Evolutionary conservation across 768 basidiomycete species (phyloP).

Genomic region (Pisolithus sp.): DNA sequence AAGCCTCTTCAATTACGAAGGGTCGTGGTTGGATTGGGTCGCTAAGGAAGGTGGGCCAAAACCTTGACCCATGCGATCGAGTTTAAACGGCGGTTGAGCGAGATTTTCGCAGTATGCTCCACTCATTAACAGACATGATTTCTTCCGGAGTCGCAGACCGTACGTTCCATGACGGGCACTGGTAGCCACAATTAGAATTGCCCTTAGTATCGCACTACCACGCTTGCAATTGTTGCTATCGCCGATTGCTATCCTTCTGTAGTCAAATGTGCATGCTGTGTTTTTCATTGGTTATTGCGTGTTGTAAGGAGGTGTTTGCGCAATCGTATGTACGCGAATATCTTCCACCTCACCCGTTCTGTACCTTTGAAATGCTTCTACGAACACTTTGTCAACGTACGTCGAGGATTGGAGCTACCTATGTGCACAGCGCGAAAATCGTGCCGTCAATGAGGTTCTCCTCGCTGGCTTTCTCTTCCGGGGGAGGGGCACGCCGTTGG

Average conservation of each 20-base stretch:
- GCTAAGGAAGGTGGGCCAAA: constrained; percentile 42
- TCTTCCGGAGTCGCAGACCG: no score
- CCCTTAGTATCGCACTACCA: no score
- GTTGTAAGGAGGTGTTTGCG: not conserved
- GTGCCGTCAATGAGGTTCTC: constrained; percentile 2
- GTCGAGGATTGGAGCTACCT: constrained; percentile 5
- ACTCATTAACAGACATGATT: not conserved
- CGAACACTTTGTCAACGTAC: constrained; percentile 14
- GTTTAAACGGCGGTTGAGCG: not conserved
- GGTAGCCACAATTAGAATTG: no score
- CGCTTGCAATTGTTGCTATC: no score
- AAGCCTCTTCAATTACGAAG: constrained; percentile 71
- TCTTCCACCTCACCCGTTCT: not conserved
- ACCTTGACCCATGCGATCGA: constrained; percentile 8
- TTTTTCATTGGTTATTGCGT: no score
- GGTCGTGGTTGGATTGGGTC: constrained; percentile 87
- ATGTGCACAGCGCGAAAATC: not conserved
- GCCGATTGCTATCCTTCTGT: no score
- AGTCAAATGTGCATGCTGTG: no score
- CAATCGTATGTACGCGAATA: no score
- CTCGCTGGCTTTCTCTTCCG: not conserved
- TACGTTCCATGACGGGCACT: no score
- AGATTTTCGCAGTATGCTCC: not conserved
- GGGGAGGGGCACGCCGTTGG: not conserved
- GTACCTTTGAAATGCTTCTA: constrained; percentile 14